These are phyloP conservation scores for Olyra latifolia DNA, from an alignment of 176 grass and related monocot genomes.

Conservation along the genomic window DNA sequence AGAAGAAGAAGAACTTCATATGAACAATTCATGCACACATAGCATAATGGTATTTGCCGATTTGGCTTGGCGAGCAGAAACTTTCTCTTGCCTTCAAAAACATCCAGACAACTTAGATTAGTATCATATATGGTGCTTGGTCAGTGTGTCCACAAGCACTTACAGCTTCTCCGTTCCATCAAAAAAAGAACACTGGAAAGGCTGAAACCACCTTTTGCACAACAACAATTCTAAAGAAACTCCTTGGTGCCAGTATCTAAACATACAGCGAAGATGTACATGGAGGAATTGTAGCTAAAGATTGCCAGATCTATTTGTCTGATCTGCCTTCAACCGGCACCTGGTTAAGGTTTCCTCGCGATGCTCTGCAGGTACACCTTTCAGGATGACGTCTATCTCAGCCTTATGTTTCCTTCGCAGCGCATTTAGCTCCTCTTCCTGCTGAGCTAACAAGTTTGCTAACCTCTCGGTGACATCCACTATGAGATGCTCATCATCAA, in stretches of 20 bases:
- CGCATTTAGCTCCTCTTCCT: conserved; percentile 44
- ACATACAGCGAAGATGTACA: not conserved
- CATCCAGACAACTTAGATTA: conserved; percentile 11
- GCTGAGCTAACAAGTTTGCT: conserved; percentile 36
- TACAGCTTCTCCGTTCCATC: conserved; percentile 31
- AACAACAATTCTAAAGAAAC: conserved; percentile 21
- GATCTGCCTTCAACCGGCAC: conserved; percentile 47
- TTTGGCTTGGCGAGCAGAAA: conserved; percentile 9
- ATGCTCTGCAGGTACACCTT: conserved; percentile 32
- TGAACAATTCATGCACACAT: conserved; percentile 23
- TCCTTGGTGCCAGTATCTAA: conserved; percentile 18
- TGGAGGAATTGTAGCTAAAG: conserved; percentile 14
- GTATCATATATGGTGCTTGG: not conserved
- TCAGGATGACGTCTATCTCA: conserved; percentile 42
- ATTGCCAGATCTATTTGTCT: conserved; percentile 5
- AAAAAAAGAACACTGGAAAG: conserved; percentile 32
- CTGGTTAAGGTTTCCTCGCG: conserved; percentile 42
- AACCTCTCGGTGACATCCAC: conserved; percentile 27
- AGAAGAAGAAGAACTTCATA: not conserved
- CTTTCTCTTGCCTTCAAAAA: conserved; percentile 28
- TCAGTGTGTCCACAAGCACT: conserved; percentile 30
- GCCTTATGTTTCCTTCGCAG: conserved; percentile 46
- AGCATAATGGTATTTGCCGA: not conserved
- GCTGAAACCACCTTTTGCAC: conserved; percentile 29
- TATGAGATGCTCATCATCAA: not conserved